Conservation (phyloP, 768 basidiomycete genomes). For the Tubosaeta brunneosetosa region DNA sequence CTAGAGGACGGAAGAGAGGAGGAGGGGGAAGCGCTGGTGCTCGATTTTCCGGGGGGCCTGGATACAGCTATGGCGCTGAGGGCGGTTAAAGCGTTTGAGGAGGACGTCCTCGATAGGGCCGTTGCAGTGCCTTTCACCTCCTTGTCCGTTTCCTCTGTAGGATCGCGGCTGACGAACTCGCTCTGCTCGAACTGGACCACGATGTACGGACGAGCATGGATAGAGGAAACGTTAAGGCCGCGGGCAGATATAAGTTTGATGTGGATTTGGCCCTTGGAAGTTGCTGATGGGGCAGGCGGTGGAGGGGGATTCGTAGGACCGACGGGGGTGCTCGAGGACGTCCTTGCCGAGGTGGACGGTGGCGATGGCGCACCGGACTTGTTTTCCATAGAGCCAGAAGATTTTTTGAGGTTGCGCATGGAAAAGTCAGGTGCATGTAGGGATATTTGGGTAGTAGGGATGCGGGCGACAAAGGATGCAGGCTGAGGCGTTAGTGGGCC, state of each 20-base stretch:
- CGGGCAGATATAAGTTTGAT: slow-evolving; percentile 95
- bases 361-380: slow-evolving; percentile 38
- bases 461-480: slow-evolving; percentile 45
- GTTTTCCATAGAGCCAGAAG: slow-evolving; percentile 33
- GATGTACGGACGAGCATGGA: slow-evolving; percentile 76
- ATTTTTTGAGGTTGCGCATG: slow-evolving; percentile 59
- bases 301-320: slow-evolving; percentile 21
- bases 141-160: slow-evolving; percentile 79
- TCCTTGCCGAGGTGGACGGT: slow-evolving; percentile 35
- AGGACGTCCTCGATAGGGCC: slow-evolving; percentile 49
- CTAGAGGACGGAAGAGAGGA: slow-evolving; percentile 38
- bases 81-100: slow-evolving; percentile 61
- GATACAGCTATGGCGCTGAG: slow-evolving; percentile 59
- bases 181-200: slow-evolving; percentile 99
- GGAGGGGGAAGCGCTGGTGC: slow-evolving; percentile 41
- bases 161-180: slow-evolving; percentile 93
- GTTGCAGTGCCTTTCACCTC: slow-evolving; percentile 81
- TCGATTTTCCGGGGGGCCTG: slow-evolving; percentile 39
- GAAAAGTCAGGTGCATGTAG: slow-evolving; percentile 84
- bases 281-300: slow-evolving; percentile 29
- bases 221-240: slow-evolving; percentile 66
- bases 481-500: slow-evolving; percentile 45
- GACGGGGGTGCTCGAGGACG: slow-evolving; percentile 28
- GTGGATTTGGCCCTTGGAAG: slow-evolving; percentile 74
- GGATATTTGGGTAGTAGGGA: slow-evolving; percentile 61